phyloP scores from a whole-genome alignment of 768 basidiomycete genomes.

The Rhodocollybia butyracea region DNA sequence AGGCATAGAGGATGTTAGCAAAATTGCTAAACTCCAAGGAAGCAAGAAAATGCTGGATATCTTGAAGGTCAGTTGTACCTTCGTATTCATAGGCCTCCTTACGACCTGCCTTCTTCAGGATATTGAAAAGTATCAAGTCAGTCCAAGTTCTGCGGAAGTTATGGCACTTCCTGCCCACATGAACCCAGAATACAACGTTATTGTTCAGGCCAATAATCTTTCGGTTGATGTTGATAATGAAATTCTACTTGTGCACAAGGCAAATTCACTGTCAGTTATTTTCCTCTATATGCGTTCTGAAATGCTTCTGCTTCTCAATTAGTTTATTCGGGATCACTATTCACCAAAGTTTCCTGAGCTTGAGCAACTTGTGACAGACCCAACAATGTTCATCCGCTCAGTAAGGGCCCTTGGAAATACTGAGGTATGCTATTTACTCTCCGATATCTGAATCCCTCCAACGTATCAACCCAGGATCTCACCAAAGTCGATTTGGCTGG shows the following conservation, averaged over 20 bases:
- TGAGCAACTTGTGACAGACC: slow-evolving; percentile 91
- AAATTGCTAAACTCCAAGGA: slow-evolving; percentile 84
- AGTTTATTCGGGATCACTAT: slow-evolving; percentile 99
- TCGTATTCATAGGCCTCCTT: background rate
- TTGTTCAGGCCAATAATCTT: slow-evolving; percentile 96
- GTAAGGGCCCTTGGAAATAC: slow-evolving; percentile 87
- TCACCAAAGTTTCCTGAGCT: slow-evolving; percentile 93
- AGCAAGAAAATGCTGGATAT: slow-evolving; percentile 89
- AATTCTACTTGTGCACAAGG: slow-evolving; percentile 95
- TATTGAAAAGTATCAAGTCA: slow-evolving; percentile 80
- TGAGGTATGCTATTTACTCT: slow-evolving; percentile 42
- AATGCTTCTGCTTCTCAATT: slow-evolving; percentile 11
- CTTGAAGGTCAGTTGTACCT: slow-evolving; percentile 51
- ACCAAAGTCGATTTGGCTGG: slow-evolving; percentile 82
- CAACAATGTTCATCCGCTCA: slow-evolving; percentile 88
- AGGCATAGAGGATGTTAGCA: slow-evolving; percentile 78
- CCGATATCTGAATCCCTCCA: background rate
- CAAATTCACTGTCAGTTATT: slow-evolving; percentile 21
- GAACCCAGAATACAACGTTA: slow-evolving; percentile 94
- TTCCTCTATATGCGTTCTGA: slow-evolving; percentile 12
- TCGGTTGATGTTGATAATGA: slow-evolving; percentile 99
- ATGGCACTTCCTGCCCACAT: slow-evolving; percentile 80
- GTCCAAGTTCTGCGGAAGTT: slow-evolving; percentile 75
- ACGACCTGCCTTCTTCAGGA: slow-evolving; percentile 47
- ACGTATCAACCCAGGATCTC: slow-evolving; percentile 53